Evolutionary conservation across 495 filamentous ascomycete species (phyloP), one percentile per base, ranked within the genome.

Genomic region (Lichenothelia convexa): DNA sequence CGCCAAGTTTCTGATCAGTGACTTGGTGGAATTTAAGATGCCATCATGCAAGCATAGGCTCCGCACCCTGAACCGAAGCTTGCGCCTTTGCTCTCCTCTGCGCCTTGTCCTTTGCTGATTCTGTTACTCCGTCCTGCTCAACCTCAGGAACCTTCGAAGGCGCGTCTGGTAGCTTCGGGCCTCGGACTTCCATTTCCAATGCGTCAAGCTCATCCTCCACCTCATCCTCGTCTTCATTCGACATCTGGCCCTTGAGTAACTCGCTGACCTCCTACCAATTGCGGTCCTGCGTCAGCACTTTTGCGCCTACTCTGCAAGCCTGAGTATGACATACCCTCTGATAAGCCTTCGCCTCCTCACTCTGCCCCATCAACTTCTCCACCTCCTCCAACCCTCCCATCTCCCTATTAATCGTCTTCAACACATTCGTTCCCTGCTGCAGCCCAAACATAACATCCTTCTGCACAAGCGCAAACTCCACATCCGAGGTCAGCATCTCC

Each of bases 311-410:
- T 7, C 30, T 9, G 18, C 7, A 36, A 36, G 22, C 17, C 40
- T 32, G 29, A 18, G 4, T 6, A 35, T 2, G 2, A 54, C 68
- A 26, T 51, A 84, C 81, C 69, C 73, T 67, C 53, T 93, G 85
- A 61, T 92, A 93, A 11, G 78, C 79, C 45, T 78, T 68, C 17
- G 82, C 87, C 41, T 93, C 87, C 22, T 78, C 80, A 18, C 66
- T 85, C 60, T 93, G 83, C 8, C 78, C 87, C 78, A 93, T 79
- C 45, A 95, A 54, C 62, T 82, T 81, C 67, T 93, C 86, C 34
- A 95, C 86, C 37, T 76, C 70, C 45, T 92, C 85, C 36, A 97
- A 63, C 1, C 86, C 86, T 19, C 87, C 91, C 84, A 97, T 97
- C 60, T 97, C 89, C 43, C 70, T 71, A 46, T 94, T 74, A 39